phyloP scores from a whole-genome alignment of 2,329 filamentous ascomycete genomes.

The Ophiostoma ulmi region DNA sequence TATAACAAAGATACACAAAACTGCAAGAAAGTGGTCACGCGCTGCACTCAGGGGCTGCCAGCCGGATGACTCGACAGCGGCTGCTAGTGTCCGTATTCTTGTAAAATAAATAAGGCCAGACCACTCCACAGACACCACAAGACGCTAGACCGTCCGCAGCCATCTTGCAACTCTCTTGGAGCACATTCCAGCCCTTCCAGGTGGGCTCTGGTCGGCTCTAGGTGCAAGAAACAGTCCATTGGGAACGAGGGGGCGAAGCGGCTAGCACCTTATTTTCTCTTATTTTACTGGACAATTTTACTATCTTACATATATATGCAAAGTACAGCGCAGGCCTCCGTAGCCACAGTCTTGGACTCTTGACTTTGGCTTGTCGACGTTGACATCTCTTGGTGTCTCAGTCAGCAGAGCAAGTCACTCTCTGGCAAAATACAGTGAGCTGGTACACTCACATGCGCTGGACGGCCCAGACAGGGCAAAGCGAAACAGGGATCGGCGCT shows the following conservation, averaged over 20 bases:
- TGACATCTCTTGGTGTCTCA: neutral
- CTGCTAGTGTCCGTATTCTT: neutral
- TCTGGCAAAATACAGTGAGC: neutral
- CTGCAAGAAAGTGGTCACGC: neutral
- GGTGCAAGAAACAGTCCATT: conserved; percentile 5
- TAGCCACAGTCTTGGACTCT: neutral
- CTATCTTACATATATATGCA: too few relatives aligned
- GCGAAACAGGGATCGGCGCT: conserved; percentile 3
- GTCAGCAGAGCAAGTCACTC: neutral
- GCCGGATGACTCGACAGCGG: neutral
- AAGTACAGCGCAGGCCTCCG: neutral
- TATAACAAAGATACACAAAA: too few relatives aligned
- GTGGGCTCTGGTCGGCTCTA: neutral
- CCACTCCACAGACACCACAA: neutral
- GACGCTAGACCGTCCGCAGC: conserved; percentile 7
- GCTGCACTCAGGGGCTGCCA: neutral
- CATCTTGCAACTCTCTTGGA: neutral
- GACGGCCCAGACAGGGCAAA: neutral
- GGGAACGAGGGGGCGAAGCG: conserved; percentile 7
- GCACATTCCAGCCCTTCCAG: conserved; percentile 7
- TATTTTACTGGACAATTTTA: too few relatives aligned
- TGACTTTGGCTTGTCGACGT: neutral
- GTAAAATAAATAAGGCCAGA: neutral
- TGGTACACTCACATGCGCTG: neutral
- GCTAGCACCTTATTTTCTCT: neutral